A percentile compares a stretch with the other conserved stretches of the same genome.
Conservation (phyloP, 148 eudicot species). For the Vaccinium darrowii region DNA sequence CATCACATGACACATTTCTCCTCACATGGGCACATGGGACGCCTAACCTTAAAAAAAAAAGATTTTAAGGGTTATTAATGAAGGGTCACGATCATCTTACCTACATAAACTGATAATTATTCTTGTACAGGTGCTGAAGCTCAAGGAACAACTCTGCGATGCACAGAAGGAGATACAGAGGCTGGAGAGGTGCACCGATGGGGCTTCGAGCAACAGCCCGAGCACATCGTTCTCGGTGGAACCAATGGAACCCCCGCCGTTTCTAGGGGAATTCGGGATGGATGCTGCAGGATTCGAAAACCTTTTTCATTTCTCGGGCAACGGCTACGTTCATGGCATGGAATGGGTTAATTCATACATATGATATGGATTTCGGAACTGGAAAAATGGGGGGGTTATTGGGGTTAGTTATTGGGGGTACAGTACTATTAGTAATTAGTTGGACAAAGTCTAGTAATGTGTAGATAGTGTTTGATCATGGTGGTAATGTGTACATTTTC, state of each 20-base stretch:
- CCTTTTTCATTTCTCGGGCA: slow-evolving; percentile 26
- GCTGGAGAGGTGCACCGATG: slow-evolving; percentile 37
- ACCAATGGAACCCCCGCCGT: slow-evolving; percentile 30
- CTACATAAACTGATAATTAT: not conserved
- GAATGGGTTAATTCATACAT: slow-evolving; percentile 34
- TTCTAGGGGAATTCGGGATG: slow-evolving; percentile 40
- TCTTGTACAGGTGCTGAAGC: slow-evolving; percentile 38
- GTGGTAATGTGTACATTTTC: not conserved
- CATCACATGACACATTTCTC: slow-evolving; percentile 27
- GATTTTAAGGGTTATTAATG: no score
- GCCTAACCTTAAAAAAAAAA: not conserved
- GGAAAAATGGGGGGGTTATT: no score
- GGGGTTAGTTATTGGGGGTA: not conserved
- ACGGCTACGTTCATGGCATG: slow-evolving; percentile 20
- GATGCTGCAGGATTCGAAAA: slow-evolving; percentile 25
- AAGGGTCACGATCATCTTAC: not conserved
- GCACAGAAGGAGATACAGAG: slow-evolving; percentile 54
- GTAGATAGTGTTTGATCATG: not conserved
- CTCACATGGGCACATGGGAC: slow-evolving; percentile 17
- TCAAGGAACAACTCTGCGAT: slow-evolving; percentile 54
- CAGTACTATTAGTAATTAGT: not conserved
- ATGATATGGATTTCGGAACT: not conserved
- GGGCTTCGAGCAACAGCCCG: slow-evolving; percentile 63
- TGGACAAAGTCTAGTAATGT: not conserved
- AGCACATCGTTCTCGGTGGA: slow-evolving; percentile 60